Base-by-base conservation (phyloP, 345 rosid species). In the Populus tremula region DNA sequence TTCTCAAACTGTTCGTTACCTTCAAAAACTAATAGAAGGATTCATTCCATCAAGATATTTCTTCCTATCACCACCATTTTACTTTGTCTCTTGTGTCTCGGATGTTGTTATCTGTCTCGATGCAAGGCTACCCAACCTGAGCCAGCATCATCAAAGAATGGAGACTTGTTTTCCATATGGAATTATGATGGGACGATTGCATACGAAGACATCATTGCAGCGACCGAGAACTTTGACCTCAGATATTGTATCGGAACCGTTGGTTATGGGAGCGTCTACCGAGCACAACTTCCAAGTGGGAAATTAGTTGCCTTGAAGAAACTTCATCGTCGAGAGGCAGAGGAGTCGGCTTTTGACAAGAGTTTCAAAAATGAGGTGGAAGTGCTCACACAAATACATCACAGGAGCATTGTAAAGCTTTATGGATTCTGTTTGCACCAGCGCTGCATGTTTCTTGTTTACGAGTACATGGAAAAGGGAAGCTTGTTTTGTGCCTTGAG, bases 161-260 rank as follows among this genome's bases (percentile, higher is more conserved):
- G 53, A 33, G 53, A 72, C 5, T 4, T 59, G 16, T 59, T 72
- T 6, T 45, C 63, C 3, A 20, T 50, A 8, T 71, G 74, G 74
- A 50, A 71, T 31, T n/a, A 49, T 72, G 75, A 72, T 72, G 75
- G 47, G 38, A 71, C 4, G 14, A 50, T 71, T 25, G 62, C 63
- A 27, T 71, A 31, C 38, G 27, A 53, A 53, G 64, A 71, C 74
- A 72, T 72, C 17, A 14, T 72, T 72, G 21, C 25, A 72, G 50
- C 67, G 6, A 54, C 67, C 0, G 20, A 72, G 16, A 65, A 54
- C 66, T 54, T 35, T n/a, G 75, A 72, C 67, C 38, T 59, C 41
- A 72, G 41, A 72, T 35, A 72, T 7, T 59, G 76, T 47, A 23
- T 59, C 27, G 76, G 67, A 41, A 6, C 67, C 3, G 50, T 33